phyloP scores from a whole-genome alignment of 2,329 filamentous ascomycete genomes.

The Ophiosphaerella korrae region DNA sequence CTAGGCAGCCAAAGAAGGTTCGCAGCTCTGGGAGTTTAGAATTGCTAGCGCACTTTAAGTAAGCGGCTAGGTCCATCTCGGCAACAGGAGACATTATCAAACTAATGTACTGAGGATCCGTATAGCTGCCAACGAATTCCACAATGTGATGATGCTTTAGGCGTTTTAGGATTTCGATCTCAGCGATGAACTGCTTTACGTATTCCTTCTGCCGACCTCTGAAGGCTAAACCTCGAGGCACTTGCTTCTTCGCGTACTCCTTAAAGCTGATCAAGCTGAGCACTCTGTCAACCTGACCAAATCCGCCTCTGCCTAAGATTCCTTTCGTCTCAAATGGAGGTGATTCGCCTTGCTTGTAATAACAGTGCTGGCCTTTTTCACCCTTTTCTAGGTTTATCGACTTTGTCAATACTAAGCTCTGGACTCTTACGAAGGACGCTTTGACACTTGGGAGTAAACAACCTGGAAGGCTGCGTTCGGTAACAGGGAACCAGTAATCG shows the following conservation, averaged over 20 bases:
- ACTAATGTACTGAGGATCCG: slow-evolving; percentile 22
- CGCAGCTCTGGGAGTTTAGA: not conserved
- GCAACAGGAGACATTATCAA: slow-evolving; percentile 37
- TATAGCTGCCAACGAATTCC: slow-evolving; percentile 37
- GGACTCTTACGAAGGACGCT: slow-evolving; percentile 21
- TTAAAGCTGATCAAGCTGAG: slow-evolving; percentile 26
- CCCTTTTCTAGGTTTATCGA: slow-evolving; percentile 33
- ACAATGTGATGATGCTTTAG: slow-evolving; percentile 38
- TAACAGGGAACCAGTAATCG: slow-evolving; percentile 35
- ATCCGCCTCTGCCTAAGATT: slow-evolving; percentile 23
- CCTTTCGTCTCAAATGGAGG: slow-evolving; percentile 22
- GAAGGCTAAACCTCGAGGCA: slow-evolving; percentile 23
- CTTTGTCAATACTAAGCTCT: slow-evolving; percentile 29
- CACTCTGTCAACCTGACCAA: slow-evolving; percentile 32
- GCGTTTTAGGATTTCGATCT: slow-evolving; percentile 34
- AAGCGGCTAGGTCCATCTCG: slow-evolving; percentile 23
- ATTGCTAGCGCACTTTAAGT: slow-evolving; percentile 17
- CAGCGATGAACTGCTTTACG: slow-evolving; percentile 30
- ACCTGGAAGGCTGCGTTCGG: slow-evolving; percentile 15
- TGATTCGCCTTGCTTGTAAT: slow-evolving; percentile 25
- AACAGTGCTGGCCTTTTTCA: slow-evolving; percentile 25
- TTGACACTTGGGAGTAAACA: slow-evolving; percentile 8
- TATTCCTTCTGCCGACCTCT: slow-evolving; percentile 7
- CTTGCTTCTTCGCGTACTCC: slow-evolving; percentile 23
- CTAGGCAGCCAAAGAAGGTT: slow-evolving; percentile 37